Percentiles rank a stretch among this genome's conserved stretches.
Evolutionary conservation across 208 protist species (phyloP).

Genomic region (Wallacemonas rigidus): DNA sequence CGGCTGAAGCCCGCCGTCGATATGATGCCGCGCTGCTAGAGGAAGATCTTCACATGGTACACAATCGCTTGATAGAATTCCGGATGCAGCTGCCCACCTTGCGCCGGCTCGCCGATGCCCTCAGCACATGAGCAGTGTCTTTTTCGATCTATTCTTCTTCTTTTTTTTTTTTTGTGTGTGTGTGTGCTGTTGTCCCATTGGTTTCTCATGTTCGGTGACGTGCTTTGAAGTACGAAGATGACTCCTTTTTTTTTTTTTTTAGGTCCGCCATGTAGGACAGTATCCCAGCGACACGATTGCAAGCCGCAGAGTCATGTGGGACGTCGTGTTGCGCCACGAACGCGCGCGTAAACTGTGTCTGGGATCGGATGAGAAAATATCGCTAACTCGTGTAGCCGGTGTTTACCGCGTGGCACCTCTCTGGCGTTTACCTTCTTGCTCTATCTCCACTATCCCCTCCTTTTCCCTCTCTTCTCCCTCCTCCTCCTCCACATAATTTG

Average conservation of each 20-base stretch:
- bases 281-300: too few relatives aligned
- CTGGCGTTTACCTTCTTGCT: too few relatives aligned
- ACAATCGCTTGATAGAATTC: conserved; percentile 29
- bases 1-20: conserved; percentile 18
- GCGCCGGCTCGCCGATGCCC: conserved; percentile 27
- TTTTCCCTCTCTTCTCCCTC: background rate
- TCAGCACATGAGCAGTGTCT: conserved; percentile 25
- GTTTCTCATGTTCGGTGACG: background rate
- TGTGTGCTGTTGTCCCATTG: background rate
- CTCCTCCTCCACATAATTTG: background rate
- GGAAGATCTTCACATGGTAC: conserved; percentile 24
- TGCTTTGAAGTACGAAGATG: too few relatives aligned
- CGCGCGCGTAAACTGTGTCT: too few relatives aligned
- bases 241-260: too few relatives aligned
- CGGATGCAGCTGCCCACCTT: conserved; percentile 36
- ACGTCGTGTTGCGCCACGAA: too few relatives aligned
- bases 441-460: background rate
- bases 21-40: conserved; percentile 32
- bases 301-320: too few relatives aligned
- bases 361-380: too few relatives aligned
- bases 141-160: background rate
- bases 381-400: too few relatives aligned
- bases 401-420: too few relatives aligned
- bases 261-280: too few relatives aligned
- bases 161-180: conserved; percentile 4